Percentiles rank a stretch among this genome's conserved stretches.
Evolutionary conservation across 257 asterid genomes (phyloP).

Genomic region (Ilex asprella): DNA sequence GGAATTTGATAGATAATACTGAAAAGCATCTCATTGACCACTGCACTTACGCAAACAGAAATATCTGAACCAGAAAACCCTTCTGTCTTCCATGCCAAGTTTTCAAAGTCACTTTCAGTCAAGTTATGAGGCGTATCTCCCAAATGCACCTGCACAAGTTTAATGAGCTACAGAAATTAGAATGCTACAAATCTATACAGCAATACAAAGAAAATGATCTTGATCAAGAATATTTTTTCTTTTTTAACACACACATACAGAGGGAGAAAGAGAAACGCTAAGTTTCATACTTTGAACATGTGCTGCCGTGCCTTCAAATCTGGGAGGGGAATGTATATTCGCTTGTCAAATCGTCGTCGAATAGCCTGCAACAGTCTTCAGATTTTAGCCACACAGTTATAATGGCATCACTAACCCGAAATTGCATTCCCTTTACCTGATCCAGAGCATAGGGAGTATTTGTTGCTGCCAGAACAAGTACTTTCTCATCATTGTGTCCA

Average conservation of each 20-base stretch:
- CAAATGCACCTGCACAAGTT: constrained; percentile 54
- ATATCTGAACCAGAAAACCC: constrained; percentile 83
- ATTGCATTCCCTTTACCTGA: constrained; percentile 3
- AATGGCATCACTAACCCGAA: not conserved
- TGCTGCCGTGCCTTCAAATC: constrained; percentile 28
- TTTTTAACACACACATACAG: too few relatives aligned
- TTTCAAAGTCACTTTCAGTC: constrained; percentile 65
- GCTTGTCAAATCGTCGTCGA: constrained; percentile 26
- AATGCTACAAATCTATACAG: not conserved
- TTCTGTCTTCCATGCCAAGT: constrained; percentile 54
- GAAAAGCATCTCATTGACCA: not conserved
- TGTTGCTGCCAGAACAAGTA: constrained; percentile 26
- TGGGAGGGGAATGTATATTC: constrained; percentile 27
- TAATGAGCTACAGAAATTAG: not conserved
- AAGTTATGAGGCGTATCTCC: constrained; percentile 78
- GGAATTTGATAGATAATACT: not conserved
- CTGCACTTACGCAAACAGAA: constrained; percentile 59
- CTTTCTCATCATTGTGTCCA: constrained; percentile 21
- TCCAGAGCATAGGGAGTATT: constrained; percentile 22
- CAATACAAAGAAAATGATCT: not conserved
- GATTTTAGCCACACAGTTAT: not conserved
- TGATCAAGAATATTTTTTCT: too few relatives aligned
- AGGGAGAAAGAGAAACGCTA: not conserved
- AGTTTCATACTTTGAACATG: constrained; percentile 20
- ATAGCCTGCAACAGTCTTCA: constrained; percentile 11